phyloP scores from a whole-genome alignment of 805 yeast species.

The Scheffersomyces amazonensis region DNA sequence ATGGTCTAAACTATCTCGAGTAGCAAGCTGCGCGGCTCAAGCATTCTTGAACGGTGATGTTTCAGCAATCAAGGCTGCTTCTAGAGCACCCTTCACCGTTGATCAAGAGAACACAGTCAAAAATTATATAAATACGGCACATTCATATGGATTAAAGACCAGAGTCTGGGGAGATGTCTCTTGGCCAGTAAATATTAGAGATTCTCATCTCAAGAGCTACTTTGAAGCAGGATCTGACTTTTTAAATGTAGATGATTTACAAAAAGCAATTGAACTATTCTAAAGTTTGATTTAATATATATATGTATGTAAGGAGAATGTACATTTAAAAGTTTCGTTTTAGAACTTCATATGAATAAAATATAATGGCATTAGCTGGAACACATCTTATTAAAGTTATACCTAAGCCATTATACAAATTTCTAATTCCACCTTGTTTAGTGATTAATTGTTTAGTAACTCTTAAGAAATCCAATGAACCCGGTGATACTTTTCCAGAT shows the following conservation, averaged over 20 bases:
- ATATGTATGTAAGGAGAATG: conserved; percentile 2
- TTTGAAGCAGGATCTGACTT: conserved; percentile 50
- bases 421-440: conserved; percentile 57
- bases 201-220: conserved; percentile 49
- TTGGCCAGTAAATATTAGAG: conserved; percentile 54
- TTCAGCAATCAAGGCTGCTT: conserved; percentile 9
- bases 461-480: conserved; percentile 1
- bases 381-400: conserved; percentile 78
- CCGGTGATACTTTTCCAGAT: background rate
- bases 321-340: conserved; percentile 28
- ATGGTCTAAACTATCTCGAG: conserved; percentile 26
- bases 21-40: conserved; percentile 44
- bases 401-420: conserved; percentile 81
- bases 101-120: conserved; percentile 27
- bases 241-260: conserved; percentile 61
- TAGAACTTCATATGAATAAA: conserved; percentile 70
- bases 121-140: conserved; percentile 40
- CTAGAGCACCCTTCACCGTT: conserved; percentile 19
- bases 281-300: background rate
- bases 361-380: conserved; percentile 88
- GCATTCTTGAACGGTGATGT: conserved; percentile 18
- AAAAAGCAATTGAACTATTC: conserved; percentile 27
- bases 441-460: conserved; percentile 8
- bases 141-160: conserved; percentile 48
- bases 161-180: conserved; percentile 71